phyloP scores from a whole-genome alignment of 805 yeast species.

The Middelhovenomyces tepae region DNA sequence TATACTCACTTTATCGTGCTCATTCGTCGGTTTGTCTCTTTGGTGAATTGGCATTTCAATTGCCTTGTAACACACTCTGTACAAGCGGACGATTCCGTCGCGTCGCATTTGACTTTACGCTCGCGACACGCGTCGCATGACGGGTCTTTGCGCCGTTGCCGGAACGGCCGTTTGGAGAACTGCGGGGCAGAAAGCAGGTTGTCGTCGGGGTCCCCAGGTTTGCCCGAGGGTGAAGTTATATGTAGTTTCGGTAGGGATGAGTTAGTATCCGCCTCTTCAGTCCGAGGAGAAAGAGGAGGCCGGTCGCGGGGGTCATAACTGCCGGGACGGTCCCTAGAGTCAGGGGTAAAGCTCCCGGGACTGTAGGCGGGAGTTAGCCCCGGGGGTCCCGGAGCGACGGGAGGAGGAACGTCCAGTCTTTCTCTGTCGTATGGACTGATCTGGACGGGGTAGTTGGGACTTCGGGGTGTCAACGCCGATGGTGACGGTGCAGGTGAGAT shows the following conservation, averaged over 20 bases:
- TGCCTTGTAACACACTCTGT: conserved; percentile 23
- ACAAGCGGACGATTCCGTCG: conserved; percentile 23
- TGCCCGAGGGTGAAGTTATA: not conserved
- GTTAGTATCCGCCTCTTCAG: too few relatives aligned
- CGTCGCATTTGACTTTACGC: conserved; percentile 26
- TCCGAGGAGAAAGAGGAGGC: too few relatives aligned
- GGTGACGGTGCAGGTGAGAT: too few relatives aligned
- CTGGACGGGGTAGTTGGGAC: conserved; percentile 1
- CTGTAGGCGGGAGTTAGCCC: not conserved
- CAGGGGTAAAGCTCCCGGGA: not conserved
- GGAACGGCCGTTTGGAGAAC: conserved; percentile 19
- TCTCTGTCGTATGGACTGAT: too few relatives aligned
- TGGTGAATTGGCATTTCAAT: conserved; percentile 24
- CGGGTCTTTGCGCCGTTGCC: conserved; percentile 25
- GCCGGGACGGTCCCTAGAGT: not conserved
- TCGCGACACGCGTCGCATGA: conserved; percentile 27
- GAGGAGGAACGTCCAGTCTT: too few relatives aligned
- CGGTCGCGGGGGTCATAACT: too few relatives aligned
- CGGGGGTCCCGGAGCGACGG: not conserved
- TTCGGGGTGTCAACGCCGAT: conserved; percentile 8
- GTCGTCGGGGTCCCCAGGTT: not conserved
- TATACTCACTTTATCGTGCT: conserved; percentile 18
- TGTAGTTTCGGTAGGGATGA: conserved; percentile 2
- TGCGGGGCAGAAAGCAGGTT: conserved; percentile 1
- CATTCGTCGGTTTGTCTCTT: conserved; percentile 21